Base-by-base conservation (phyloP, 2,329 filamentous ascomycete species). In the Didymella keratinophila region DNA sequence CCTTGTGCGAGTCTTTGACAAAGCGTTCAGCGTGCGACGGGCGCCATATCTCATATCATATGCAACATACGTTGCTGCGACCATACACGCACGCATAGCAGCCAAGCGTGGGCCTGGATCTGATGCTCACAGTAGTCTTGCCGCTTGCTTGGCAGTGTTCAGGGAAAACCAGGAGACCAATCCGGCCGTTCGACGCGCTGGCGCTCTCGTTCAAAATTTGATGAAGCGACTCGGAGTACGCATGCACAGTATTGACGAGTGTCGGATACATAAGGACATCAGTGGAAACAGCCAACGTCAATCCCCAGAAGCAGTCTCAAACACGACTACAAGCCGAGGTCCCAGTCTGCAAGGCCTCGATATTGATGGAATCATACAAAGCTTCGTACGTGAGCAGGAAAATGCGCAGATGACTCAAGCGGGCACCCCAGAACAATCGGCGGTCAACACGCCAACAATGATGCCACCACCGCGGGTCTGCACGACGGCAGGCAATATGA, bases 11-110 rank as follows among this genome's bases (percentile, higher is more conserved):
- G 71, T 75, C 5, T 84, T 84, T 43, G 75, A 82, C 23, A 69
- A 71, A 28, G 72, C 77, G 0, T 85, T 82, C 39, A 80, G 78
- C 1, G 75, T 84, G 1, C 71, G 75, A 11, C 71, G 78, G 11
- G 81, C 83, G 0, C 84, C 84, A 0, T 86, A 86, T 53, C 70
- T 86, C 1, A 78, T 86, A 18, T 83, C 81, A 0, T 86, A 86
- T 65, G 82, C 84, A 0, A 84, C 82, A 0, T 86, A 86, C 56
- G 82, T 85, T 0, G 79, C 79, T 4, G 82, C 82, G 0, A 85
- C 82, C 0, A 84, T 86, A 18, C 79, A 82, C 49, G 80, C 79
- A 0, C 81, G 82, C 3, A 82, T 83, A 0, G 81, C 83, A 3
- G 80, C 80, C 42, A 75, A 79, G 9, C 74, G 76, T 8, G 68